A percentile compares a stretch with the other conserved stretches of the same genome.
Evolutionary conservation across 306 rosid genomes (phyloP).

Genomic region (Begonia masoniana): DNA sequence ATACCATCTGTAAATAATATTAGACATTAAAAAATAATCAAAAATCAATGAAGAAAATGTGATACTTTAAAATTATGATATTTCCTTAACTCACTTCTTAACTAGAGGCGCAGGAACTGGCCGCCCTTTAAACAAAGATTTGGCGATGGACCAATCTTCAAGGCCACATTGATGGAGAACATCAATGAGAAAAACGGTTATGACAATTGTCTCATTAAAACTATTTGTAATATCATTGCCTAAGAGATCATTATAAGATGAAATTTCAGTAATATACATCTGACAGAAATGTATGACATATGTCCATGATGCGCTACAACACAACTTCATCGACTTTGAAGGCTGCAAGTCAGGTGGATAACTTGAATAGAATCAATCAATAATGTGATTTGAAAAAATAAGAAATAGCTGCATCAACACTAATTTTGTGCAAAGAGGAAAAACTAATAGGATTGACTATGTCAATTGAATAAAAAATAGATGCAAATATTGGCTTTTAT

Average conservation of each 20-base stretch:
- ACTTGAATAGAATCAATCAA: too few species aligned
- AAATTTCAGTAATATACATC: conserved; percentile 12
- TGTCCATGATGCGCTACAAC: conserved; percentile 69
- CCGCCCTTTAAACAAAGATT: not conserved
- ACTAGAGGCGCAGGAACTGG: conserved; percentile 56
- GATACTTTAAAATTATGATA: conserved; percentile 11
- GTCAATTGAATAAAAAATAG: too few species aligned
- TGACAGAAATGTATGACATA: conserved; percentile 34
- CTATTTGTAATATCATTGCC: conserved; percentile 35
- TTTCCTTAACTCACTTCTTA: conserved; percentile 95
- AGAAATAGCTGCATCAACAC: too few species aligned
- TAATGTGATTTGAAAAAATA: too few species aligned
- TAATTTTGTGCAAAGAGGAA: too few species aligned
- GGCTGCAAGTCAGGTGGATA: conserved; percentile 25
- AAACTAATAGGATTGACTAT: too few species aligned
- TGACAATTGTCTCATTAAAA: conserved; percentile 36
- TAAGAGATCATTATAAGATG: conserved; percentile 17
- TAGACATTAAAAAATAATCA: not conserved
- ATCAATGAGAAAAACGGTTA: conserved; percentile 55
- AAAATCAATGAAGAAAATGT: conserved; percentile 7
- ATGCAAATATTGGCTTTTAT: too few species aligned
- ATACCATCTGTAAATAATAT: too few species aligned
- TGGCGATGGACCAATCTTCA: conserved; percentile 33
- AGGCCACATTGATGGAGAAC: conserved; percentile 37
- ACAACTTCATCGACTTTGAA: conserved; percentile 49